Evolutionary conservation across 169 alveolate species (phyloP).

Genomic region (Plasmodium relictum): DNA sequence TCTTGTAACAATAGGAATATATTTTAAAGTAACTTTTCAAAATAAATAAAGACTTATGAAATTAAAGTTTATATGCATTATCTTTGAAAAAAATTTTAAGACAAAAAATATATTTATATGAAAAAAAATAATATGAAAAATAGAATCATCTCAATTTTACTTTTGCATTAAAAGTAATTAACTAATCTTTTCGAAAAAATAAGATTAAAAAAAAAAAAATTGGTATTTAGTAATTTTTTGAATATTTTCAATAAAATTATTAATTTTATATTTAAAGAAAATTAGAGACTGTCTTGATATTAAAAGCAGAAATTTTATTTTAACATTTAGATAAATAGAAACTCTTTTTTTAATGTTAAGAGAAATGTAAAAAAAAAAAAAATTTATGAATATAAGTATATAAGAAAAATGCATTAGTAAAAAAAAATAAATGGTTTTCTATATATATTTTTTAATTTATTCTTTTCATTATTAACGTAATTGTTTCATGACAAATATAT

Average conservation of each 20-base stretch:
- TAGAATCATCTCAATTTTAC: background rate
- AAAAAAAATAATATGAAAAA: constrained; percentile 23
- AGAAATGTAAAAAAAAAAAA: no score
- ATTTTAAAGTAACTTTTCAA: constrained; percentile 24
- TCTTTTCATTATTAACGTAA: constrained; percentile 50
- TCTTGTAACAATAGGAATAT: constrained; percentile 3
- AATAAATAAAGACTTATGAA: constrained; percentile 16
- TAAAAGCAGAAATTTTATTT: constrained; percentile 8
- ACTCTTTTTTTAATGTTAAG: no score
- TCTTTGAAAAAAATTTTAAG: constrained; percentile 21
- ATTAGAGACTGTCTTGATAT: constrained; percentile 16
- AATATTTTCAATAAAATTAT: background rate
- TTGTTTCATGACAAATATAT: constrained; percentile 45
- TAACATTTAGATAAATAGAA: no score
- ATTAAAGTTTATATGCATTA: constrained; percentile 10
- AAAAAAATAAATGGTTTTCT: constrained; percentile 17
- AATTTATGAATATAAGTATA: no score
- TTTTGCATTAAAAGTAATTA: background rate
- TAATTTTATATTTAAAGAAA: constrained; percentile 48
- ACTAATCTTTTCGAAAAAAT: constrained; percentile 16
- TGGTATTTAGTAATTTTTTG: background rate
- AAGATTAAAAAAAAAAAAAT: constrained; percentile 15
- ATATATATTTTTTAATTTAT: constrained; percentile 31
- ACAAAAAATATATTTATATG: background rate
- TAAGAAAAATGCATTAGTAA: constrained; percentile 9